Evolutionary conservation across 140 eudicot genomes (phyloP).

Genomic region (Cichorium intybus): DNA sequence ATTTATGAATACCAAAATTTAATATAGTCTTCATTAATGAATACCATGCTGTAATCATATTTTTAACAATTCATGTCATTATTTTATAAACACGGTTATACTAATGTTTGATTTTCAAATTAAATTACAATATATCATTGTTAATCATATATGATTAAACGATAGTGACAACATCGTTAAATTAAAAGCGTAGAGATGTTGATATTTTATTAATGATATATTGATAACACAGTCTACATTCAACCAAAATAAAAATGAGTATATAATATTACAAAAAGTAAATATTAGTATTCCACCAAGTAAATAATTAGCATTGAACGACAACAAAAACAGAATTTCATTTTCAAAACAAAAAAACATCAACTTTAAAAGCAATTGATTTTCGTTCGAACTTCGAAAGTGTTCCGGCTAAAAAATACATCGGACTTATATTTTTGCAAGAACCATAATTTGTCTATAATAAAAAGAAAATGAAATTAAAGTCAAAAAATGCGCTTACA

Average conservation of each 20-base stretch:
- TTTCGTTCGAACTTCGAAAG: neutral
- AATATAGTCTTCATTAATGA: too few relatives aligned
- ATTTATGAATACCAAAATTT: too few relatives aligned
- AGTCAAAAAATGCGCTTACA: conserved; percentile 71
- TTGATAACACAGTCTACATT: neutral
- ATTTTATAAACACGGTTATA: too few relatives aligned
- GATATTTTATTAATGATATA: too few relatives aligned
- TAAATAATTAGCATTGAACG: conserved; percentile 7
- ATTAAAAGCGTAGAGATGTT: too few relatives aligned
- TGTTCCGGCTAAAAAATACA: neutral
- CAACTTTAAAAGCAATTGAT: neutral
- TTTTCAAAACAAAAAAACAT: neutral
- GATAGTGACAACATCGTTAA: too few relatives aligned
- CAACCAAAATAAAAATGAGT: too few relatives aligned
- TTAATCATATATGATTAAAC: too few relatives aligned
- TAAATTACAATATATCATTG: too few relatives aligned
- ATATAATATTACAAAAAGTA: neutral
- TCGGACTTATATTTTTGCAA: neutral
- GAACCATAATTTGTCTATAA: neutral
- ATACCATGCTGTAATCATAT: too few relatives aligned
- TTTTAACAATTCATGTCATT: too few relatives aligned
- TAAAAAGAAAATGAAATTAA: conserved; percentile 4
- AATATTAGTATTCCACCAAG: neutral
- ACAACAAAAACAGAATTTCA: neutral
- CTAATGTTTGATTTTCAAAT: too few relatives aligned